A percentile compares a stretch with the other conserved stretches of the same genome.
These are phyloP conservation scores for Xylaria grammica DNA, from an alignment of 495 filamentous ascomycete species.

Conservation along the genomic window DNA sequence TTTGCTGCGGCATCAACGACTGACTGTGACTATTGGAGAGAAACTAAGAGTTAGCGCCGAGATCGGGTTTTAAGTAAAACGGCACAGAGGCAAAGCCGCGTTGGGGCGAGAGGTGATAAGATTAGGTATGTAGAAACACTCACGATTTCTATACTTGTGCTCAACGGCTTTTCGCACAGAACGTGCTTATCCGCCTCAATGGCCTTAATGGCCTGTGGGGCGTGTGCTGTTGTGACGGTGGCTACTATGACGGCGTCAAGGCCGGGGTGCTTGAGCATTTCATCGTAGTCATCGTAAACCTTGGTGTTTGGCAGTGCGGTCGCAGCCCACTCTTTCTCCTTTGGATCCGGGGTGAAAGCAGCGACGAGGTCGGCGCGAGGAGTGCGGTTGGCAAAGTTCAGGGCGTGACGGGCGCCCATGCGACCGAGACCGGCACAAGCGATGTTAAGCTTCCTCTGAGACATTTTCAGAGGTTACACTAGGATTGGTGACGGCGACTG, in stretches of 20 bases:
- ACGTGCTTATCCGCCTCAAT: conserved; percentile 60
- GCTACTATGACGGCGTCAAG: conserved; percentile 60
- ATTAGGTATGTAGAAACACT: too few species aligned
- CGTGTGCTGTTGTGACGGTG: conserved; percentile 60
- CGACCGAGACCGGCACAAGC: conserved; percentile 61
- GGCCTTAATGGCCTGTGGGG: conserved; percentile 61
- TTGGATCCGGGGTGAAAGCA: conserved; percentile 54
- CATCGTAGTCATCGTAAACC: conserved; percentile 58
- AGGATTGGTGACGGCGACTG: neutral
- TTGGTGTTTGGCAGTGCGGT: conserved; percentile 53
- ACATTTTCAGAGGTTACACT: conserved; percentile 36
- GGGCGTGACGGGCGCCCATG: conserved; percentile 63
- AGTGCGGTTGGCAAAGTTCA: conserved; percentile 58
- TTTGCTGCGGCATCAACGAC: conserved; percentile 57
- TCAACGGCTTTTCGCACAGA: conserved; percentile 62
- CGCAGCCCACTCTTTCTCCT: conserved; percentile 59
- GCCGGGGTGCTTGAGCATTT: conserved; percentile 59
- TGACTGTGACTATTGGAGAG: conserved; percentile 49
- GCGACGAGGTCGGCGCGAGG: conserved; percentile 60
- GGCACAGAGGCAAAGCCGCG: neutral
- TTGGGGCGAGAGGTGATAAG: too few species aligned
- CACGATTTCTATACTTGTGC: conserved; percentile 58
- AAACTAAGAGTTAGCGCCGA: neutral
- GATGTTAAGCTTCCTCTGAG: conserved; percentile 51
- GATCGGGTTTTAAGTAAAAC: neutral